Base-by-base conservation (phyloP, 2,329 filamentous ascomycete genomes). In the Nigrograna mackinnonii region DNA sequence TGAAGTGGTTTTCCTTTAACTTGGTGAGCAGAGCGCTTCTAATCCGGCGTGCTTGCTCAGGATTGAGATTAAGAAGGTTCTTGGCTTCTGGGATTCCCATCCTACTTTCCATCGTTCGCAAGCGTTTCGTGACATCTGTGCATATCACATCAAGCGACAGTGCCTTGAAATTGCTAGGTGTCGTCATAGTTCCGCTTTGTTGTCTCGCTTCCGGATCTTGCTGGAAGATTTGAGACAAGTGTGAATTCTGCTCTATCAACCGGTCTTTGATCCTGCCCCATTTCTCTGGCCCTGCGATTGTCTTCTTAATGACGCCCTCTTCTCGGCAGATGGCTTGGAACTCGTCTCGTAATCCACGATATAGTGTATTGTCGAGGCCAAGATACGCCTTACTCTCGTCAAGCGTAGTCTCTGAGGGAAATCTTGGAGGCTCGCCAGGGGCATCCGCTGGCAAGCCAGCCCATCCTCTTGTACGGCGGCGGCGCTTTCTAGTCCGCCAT, bases 361-460 rank as follows among this genome's bases (percentile, higher is more conserved):
- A 94, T 31, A 79, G 71, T 1, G 75, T 66, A 36, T 78, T 80
- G 56, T 86, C 80, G 22, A 95, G 73, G 26, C 71, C 74, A 20
- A 95, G 73, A 45, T 84, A 86, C 11, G 77, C 76, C 59, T 90
- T 89, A 58, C 86, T 85, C 67, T 92, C 87, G 51, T 89, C 85
- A 44, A 94, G 80, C 0, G 88, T 91, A 11, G 86, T 91, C 66
- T 94, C 89, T 0, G 88, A 92, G 1, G 87, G 87, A 50, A 90
- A 94, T 17, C 89, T 82, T 12, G 86, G 84, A 16, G 84, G 81
- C 4, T 84, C 82, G 1, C 83, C 82, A 0, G 84, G 79, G 5
- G 82, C 81, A 59, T 89, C 85, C 26, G 85, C 79, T 12, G 85
- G 82, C 19, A 87, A 65, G 2, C 84, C 84, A 31, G 80, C 84